Conservation (phyloP, 2,329 filamentous ascomycete genomes). For the Laburnicola sp. region DNA sequence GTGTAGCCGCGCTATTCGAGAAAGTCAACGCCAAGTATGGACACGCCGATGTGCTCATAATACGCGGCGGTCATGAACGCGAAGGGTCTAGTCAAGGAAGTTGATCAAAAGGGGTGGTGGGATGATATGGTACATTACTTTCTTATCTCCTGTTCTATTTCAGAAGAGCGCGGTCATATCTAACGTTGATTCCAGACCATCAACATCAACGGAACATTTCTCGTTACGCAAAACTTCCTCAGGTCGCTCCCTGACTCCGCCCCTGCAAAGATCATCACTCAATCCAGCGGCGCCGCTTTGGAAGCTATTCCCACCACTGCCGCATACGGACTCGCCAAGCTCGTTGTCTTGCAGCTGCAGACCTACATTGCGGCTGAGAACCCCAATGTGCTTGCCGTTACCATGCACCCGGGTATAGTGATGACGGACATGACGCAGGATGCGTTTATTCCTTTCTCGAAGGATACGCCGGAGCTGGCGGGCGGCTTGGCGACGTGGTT, state of each 20-base stretch:
- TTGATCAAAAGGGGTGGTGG: constrained; percentile 27
- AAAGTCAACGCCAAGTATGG: constrained; percentile 25
- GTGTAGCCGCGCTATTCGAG: constrained; percentile 24
- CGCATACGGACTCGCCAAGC: constrained; percentile 27
- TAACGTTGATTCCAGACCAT: constrained; percentile 27
- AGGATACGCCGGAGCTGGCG: constrained; percentile 32
- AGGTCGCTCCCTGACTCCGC: constrained; percentile 20
- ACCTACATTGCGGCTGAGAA: constrained; percentile 26
- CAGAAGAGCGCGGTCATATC: not conserved
- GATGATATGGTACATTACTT: constrained; percentile 19
- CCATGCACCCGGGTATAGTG: constrained; percentile 25
- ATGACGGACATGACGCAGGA: constrained; percentile 21
- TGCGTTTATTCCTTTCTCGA: constrained; percentile 15
- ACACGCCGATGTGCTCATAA: constrained; percentile 28
- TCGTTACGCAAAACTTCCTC: constrained; percentile 40
- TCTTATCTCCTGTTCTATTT: not conserved
- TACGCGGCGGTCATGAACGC: constrained; percentile 24
- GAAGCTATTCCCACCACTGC: constrained; percentile 14
- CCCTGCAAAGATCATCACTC: constrained; percentile 30
- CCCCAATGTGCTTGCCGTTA: constrained; percentile 22
- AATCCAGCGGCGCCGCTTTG: constrained; percentile 21
- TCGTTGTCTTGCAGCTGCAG: constrained; percentile 21
- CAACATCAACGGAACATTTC: constrained; percentile 41
- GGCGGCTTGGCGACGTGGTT: constrained; percentile 35
- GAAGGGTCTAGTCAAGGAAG: constrained; percentile 20